phyloP scores from a whole-genome alignment of 495 filamentous ascomycete genomes.

The Tuber magnatum region DNA sequence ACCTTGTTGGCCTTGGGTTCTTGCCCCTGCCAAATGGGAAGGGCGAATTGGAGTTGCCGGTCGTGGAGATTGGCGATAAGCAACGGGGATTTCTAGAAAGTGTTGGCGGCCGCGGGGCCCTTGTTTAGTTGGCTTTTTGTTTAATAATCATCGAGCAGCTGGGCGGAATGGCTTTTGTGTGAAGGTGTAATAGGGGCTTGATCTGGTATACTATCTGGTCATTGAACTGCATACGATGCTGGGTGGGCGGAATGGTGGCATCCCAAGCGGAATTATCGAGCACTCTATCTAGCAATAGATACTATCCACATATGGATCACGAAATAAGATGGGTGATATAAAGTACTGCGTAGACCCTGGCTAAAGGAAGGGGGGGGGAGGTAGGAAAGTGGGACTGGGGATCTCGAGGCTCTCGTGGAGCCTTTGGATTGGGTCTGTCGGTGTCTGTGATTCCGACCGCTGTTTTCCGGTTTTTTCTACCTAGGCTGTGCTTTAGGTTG shows the following conservation, averaged over 20 bases:
- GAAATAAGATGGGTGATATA: no score
- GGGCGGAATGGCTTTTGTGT: background rate
- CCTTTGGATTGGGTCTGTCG: no score
- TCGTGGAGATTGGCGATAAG: slow-evolving; percentile 24
- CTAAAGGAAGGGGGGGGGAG: no score
- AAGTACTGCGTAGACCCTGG: no score
- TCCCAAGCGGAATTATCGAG: background rate
- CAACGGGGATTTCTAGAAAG: slow-evolving; percentile 16
- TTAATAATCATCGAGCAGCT: background rate
- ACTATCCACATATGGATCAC: background rate
- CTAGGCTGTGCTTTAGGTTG: no score
- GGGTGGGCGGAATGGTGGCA: background rate
- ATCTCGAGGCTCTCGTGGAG: no score
- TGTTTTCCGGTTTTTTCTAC: no score
- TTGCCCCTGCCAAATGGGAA: slow-evolving; percentile 51
- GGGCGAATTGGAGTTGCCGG: slow-evolving; percentile 42
- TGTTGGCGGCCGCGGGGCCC: slow-evolving; percentile 36
- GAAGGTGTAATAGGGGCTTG: background rate
- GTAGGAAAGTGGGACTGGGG: no score
- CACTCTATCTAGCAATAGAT: background rate
- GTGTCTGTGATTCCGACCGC: no score
- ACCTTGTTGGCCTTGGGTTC: slow-evolving; percentile 65
- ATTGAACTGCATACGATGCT: background rate
- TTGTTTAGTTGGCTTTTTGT: slow-evolving; percentile 16
- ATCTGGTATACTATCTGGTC: background rate